Conservation (phyloP, 257 asterid genomes). For the Nicotiana otophora region DNA sequence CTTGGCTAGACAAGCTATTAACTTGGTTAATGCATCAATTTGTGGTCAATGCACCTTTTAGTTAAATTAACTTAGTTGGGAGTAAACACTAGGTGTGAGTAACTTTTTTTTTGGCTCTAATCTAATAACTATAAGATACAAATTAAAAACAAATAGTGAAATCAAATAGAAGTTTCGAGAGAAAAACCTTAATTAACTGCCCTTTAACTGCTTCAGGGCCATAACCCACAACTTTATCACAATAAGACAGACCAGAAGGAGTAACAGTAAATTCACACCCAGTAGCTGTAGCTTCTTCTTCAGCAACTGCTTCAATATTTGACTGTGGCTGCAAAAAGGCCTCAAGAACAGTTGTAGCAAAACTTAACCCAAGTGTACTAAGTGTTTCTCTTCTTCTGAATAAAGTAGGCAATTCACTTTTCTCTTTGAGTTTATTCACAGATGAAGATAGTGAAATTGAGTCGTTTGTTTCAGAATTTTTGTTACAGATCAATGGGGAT, state of each 20-base stretch:
- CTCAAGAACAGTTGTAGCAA: not conserved
- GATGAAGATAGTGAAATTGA: not conserved
- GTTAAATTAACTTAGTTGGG: too few species aligned
- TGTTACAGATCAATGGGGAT: not conserved
- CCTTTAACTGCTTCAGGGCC: constrained; percentile 38
- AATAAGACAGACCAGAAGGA: constrained; percentile 41
- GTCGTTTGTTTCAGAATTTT: not conserved
- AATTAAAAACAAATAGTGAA: not conserved
- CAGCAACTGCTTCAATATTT: constrained; percentile 4
- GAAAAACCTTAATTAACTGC: constrained; percentile 37
- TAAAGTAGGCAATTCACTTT: not conserved
- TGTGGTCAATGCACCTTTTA: too few species aligned
- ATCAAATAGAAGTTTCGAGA: not conserved
- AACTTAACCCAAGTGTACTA: constrained; percentile 17
- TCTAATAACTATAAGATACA: not conserved
- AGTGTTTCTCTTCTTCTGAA: constrained; percentile 32
- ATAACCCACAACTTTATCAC: constrained; percentile 28
- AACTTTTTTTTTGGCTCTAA: not conserved
- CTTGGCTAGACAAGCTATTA: too few species aligned
- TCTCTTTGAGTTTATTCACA: not conserved
- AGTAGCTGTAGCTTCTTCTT: constrained; percentile 15
- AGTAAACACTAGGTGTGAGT: too few species aligned
- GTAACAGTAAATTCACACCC: constrained; percentile 26
- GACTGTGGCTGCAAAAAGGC: not conserved
- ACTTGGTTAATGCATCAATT: too few species aligned